phyloP scores from a whole-genome alignment of 2,329 filamentous ascomycete genomes.

The Arachnopeziza araneosa region DNA sequence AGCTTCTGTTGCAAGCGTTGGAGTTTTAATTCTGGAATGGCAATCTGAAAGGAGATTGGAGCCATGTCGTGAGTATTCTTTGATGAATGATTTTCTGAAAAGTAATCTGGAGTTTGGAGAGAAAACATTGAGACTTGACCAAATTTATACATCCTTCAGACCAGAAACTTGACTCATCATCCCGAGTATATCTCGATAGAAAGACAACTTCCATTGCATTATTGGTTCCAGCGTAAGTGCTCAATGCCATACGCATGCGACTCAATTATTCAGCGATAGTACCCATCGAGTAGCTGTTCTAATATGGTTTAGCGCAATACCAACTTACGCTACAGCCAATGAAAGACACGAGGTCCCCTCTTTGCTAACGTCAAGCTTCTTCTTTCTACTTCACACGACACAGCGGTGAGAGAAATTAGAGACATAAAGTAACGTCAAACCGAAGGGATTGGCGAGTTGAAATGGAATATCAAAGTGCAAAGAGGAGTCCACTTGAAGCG shows the following conservation, averaged over 20 bases:
- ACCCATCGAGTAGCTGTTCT: background rate
- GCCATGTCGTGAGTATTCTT: background rate
- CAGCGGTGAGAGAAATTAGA: background rate
- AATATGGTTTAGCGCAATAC: background rate
- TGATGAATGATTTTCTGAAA: background rate
- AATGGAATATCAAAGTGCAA: background rate
- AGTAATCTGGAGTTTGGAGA: background rate
- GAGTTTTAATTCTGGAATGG: slow-evolving; percentile 31
- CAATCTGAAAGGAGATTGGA: slow-evolving; percentile 31
- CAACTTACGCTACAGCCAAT: background rate
- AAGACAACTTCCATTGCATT: background rate
- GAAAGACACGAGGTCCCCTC: background rate
- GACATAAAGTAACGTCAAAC: background rate
- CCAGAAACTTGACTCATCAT: background rate
- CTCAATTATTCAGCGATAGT: background rate
- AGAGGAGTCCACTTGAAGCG: background rate
- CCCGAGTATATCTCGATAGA: background rate
- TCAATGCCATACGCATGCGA: background rate
- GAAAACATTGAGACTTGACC: background rate
- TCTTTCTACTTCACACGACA: background rate
- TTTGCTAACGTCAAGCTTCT: background rate
- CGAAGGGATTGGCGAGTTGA: background rate
- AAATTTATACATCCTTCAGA: background rate
- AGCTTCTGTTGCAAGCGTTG: slow-evolving; percentile 31
- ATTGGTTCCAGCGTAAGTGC: background rate